Percentiles rank a stretch among this genome's conserved stretches.
Conservation (phyloP, 1,284 basidiomycete species). For the Kalmanozyma brasiliensis region DNA sequence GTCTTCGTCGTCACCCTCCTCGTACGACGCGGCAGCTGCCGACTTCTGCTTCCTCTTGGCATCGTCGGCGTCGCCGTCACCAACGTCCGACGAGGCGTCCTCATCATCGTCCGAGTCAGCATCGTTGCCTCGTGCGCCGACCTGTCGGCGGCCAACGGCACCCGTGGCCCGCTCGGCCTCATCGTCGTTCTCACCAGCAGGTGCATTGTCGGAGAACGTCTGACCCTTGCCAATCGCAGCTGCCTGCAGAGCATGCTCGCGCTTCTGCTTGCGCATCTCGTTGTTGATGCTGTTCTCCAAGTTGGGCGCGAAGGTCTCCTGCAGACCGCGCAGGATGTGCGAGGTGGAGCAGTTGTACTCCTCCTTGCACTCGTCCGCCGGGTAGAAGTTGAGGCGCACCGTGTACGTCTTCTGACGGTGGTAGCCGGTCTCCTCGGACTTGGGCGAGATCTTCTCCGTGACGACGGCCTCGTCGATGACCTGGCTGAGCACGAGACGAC, state of each 20-base stretch:
- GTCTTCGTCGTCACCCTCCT: conserved; percentile 69
- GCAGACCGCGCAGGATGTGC: conserved; percentile 81
- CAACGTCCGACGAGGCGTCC: conserved; percentile 54
- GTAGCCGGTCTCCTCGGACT: conserved; percentile 72
- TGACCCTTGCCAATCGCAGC: conserved; percentile 77
- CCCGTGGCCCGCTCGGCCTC: conserved; percentile 73
- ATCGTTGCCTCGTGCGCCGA: conserved; percentile 30
- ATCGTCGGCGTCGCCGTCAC: conserved; percentile 81
- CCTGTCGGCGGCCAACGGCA: conserved; percentile 14
- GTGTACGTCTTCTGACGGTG: conserved; percentile 82
- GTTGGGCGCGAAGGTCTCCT: conserved; percentile 80
- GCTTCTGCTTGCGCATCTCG: conserved; percentile 87
- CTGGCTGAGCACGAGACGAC: conserved; percentile 86
- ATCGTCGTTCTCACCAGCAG: conserved; percentile 53
- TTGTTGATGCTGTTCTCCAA: conserved; percentile 86
- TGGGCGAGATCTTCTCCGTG: conserved; percentile 79
- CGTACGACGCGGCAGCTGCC: conserved; percentile 80
- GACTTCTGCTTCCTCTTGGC: conserved; percentile 75
- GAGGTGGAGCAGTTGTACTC: conserved; percentile 84
- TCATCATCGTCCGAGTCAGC: conserved; percentile 58
- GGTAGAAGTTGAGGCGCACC: conserved; percentile 87
- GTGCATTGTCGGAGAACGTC: conserved; percentile 73
- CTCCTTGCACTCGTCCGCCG: conserved; percentile 81
- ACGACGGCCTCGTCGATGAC: conserved; percentile 87
- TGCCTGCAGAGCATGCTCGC: conserved; percentile 83